These are phyloP conservation scores for Capronia epimyces DNA, from an alignment of 2,329 filamentous ascomycete species.

Conservation along the genomic window DNA sequence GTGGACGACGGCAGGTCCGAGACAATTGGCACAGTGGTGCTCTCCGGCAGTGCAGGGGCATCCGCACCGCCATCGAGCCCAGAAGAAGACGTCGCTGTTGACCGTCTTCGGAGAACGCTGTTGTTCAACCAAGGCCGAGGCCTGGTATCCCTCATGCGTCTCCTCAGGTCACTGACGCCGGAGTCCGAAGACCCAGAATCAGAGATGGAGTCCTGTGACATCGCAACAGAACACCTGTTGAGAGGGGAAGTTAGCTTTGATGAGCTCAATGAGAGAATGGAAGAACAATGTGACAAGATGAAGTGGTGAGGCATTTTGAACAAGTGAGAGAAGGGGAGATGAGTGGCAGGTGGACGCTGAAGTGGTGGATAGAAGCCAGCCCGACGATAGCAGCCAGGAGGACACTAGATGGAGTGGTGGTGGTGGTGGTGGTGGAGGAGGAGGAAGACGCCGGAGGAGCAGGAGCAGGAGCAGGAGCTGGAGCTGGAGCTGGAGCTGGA, in stretches of 20 bases:
- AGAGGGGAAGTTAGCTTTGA: background rate
- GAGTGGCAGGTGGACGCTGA: background rate
- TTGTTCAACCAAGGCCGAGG: conserved; percentile 22
- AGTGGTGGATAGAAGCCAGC: background rate
- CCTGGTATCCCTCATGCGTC: conserved; percentile 17
- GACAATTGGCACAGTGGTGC: conserved; percentile 17
- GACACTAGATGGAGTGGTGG: background rate
- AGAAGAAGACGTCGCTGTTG: conserved; percentile 4
- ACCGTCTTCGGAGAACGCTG: conserved; percentile 18
- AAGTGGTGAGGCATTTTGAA: no score
- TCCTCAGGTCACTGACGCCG: conserved; percentile 14
- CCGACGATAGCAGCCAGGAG: background rate
- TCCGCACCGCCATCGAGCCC: conserved; percentile 10
- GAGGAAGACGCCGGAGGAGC: no score
- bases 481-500: no score
- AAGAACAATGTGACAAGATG: background rate
- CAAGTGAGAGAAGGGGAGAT: background rate
- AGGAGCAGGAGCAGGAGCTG: no score
- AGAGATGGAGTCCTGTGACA: conserved; percentile 6
- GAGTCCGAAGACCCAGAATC: conserved; percentile 5
- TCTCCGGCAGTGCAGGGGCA: conserved; percentile 13
- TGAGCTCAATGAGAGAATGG: background rate
- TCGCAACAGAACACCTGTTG: background rate
- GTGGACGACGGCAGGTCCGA: conserved; percentile 5
- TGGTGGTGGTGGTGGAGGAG: no score